Evolutionary conservation across 257 asterid species (phyloP).

Genomic region (Solanum sitiens): DNA sequence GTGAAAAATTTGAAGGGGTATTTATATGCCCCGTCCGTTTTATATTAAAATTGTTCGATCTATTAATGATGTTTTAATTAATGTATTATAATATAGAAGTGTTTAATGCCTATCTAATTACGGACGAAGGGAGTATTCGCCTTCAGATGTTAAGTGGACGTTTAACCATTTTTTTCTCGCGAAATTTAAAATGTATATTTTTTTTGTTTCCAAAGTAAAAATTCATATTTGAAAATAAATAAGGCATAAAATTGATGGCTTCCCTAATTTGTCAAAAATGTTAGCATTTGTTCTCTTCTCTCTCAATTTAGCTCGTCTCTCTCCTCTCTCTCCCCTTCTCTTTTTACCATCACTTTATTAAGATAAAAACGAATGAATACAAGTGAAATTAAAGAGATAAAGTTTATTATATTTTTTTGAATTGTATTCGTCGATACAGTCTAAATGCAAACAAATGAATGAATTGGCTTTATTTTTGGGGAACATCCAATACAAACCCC

Average conservation of each 20-base stretch:
- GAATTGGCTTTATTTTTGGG: not conserved
- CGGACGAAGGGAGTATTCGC: too few relatives aligned
- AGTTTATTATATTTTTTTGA: not conserved
- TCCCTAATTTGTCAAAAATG: not conserved
- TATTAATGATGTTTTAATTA: too few relatives aligned
- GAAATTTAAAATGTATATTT: too few relatives aligned
- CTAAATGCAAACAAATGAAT: not conserved
- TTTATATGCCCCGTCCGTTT: too few relatives aligned
- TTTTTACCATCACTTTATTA: not conserved
- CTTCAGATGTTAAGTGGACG: too few relatives aligned
- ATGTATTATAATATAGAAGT: not conserved
- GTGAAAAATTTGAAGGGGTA: not conserved
- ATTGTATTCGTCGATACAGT: not conserved
- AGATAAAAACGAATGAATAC: not conserved
- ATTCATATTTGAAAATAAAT: too few relatives aligned
- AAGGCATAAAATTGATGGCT: not conserved
- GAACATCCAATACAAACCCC: not conserved
- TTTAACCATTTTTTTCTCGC: too few relatives aligned
- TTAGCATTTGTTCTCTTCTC: not conserved
- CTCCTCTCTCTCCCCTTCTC: not conserved
- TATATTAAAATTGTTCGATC: too few relatives aligned
- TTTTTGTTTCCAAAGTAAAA: too few relatives aligned
- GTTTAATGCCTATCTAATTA: not conserved
- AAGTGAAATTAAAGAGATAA: not conserved
- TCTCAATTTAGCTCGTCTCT: not conserved